Percentiles rank a stretch among this genome's conserved stretches.
phyloP scores from a whole-genome alignment of 2,329 filamentous ascomycete genomes.

The Fusarium sp. region DNA sequence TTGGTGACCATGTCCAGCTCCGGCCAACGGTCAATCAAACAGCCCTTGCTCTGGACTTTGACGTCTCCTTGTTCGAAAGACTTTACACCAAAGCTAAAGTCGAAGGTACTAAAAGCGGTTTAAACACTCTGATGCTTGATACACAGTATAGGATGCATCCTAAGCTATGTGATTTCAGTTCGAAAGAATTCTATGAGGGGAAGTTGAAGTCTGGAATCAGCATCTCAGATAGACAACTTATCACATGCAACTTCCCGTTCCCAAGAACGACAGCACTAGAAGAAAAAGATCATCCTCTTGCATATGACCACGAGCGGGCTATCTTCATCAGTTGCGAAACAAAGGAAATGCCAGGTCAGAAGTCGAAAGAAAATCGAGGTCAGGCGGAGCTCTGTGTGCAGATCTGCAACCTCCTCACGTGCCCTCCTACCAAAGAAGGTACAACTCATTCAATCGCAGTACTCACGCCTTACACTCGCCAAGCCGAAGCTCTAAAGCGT shows the following conservation, averaged over 20 bases:
- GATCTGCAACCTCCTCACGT: constrained; percentile 53
- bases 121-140: constrained; percentile 59
- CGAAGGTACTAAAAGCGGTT: constrained; percentile 11
- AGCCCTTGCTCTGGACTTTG: constrained; percentile 54
- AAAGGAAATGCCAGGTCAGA: constrained; percentile 56
- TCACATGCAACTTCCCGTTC: constrained; percentile 32
- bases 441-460: constrained; percentile 53
- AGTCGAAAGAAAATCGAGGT: constrained; percentile 58
- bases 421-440: neutral
- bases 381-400: constrained; percentile 56
- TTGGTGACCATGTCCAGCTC: constrained; percentile 64
- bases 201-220: constrained; percentile 55
- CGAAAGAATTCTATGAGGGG: constrained; percentile 58
- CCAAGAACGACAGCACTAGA: constrained; percentile 20
- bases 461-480: constrained; percentile 59
- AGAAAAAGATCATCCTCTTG: too few species aligned
- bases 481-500: constrained; percentile 53
- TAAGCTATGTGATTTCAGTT: constrained; percentile 57
- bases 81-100: constrained; percentile 50
- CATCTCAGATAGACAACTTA: constrained; percentile 40
- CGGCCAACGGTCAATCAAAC: constrained; percentile 59
- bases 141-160: constrained; percentile 60
- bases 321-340: constrained; percentile 57
- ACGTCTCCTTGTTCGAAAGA: constrained; percentile 62
- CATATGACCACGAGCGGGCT: neutral